phyloP scores from a whole-genome alignment of 192 early-diverging fungal species.

The Chytriomyces confervae region DNA sequence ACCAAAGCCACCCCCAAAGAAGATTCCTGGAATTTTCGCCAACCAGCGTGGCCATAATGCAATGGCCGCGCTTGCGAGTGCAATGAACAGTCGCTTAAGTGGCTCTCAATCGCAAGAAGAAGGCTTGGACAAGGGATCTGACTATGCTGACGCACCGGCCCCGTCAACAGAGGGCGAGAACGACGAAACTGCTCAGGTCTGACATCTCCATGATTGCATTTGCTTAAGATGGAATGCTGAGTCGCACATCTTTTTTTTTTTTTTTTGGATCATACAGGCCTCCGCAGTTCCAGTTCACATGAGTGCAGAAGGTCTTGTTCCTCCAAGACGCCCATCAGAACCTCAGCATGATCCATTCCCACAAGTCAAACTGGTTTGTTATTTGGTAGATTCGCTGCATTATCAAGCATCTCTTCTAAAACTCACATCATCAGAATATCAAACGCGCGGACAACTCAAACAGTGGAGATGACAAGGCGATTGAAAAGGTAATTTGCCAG shows the following conservation, averaged over 20 bases:
- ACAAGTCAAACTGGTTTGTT: not conserved
- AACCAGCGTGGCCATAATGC: conserved; percentile 49
- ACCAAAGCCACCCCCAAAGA: conserved; percentile 33
- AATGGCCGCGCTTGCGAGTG: conserved; percentile 49
- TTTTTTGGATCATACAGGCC: too few relatives aligned
- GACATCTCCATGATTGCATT: not conserved
- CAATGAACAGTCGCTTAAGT: conserved; percentile 38
- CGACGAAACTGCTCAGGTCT: not conserved
- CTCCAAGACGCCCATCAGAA: not conserved
- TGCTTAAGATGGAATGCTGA: too few relatives aligned
- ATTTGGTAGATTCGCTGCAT: conserved; percentile 1
- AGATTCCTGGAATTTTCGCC: conserved; percentile 49
- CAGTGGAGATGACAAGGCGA: conserved; percentile 57
- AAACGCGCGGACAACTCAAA: conserved; percentile 50
- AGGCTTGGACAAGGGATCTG: not conserved
- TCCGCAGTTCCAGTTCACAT: not conserved
- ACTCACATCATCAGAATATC: conserved; percentile 28
- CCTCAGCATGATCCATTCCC: not conserved
- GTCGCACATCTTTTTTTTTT: too few relatives aligned
- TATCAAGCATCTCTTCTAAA: not conserved
- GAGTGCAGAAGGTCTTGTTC: not conserved
- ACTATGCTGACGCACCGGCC: conserved; percentile 17
- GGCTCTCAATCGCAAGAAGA: not conserved
- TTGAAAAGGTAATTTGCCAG: conserved; percentile 46
- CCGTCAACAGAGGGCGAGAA: not conserved